Evolutionary conservation across 2,329 filamentous ascomycete species (phyloP), one percentile per base, ranked within the genome.

Genomic region (Ciborinia camelliae): DNA sequence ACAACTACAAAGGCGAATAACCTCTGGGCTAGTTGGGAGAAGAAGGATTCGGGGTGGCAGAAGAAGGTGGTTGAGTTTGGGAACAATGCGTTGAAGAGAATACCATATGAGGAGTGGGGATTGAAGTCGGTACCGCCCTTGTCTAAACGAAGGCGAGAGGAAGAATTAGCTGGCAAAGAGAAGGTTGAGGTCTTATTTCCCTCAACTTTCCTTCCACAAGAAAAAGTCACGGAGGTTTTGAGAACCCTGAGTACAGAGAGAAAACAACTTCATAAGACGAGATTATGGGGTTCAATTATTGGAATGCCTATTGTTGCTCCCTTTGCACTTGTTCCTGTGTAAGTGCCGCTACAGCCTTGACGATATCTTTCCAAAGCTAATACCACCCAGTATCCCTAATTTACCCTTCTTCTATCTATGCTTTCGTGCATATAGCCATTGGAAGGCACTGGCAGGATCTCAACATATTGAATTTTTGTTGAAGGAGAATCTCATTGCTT

Each of bases 91-190:
- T 85, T 99, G 67, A 88, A 91, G 72, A 86, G 91, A 68, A 96
- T 99, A 73, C 91, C 95, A 3, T 97, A 91, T 76, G 91, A 98
- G 78, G 95, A 99, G 88, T 99, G 95, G 95, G 92, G 91, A 0
- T 82, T 99, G 70, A 98, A 98, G 80, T 96, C 92, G 43, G 88
- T 99, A 61, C 95, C 95, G 52, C 89, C 93, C 28, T 81, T 96
- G 71, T 91, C 87, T 50, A 80, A 86, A 65, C 84, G 86, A 70
- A 83, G 87, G 65, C 83, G 85, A 70, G 80, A 84, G 57, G 86
- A 90, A 61, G 86, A 90, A 71, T 73, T 87, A 28, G 76, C 85
- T 61, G 85, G 84, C 45, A 82, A 83, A 68, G 84, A 86, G 59
- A 86, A 85, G 71, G 85, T 91, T 67, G 86, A 92, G 70, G 83